Base-by-base conservation (phyloP, 495 filamentous ascomycete species). In the Pyrenopolyporus hunteri region DNA sequence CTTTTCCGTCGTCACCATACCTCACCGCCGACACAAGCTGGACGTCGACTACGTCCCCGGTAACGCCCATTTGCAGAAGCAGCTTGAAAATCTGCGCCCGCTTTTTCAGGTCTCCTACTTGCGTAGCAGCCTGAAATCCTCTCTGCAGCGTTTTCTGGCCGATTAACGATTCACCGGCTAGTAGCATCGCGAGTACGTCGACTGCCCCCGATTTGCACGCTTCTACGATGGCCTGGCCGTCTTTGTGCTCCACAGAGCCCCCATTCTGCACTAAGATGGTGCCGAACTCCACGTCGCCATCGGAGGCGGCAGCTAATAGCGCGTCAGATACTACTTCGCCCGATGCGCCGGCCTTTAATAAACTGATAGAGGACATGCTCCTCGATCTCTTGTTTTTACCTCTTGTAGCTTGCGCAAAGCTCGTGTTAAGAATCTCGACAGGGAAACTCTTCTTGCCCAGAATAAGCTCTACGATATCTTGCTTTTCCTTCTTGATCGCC, bases 211-310 rank as follows among this genome's bases (percentile, higher is more conserved):
- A 63, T 4, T 69, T 67, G 35, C 72, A 80, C 9, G 79, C 77
- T 46, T 77, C 75, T 5, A 82, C 63, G 11, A 82, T 63, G 1
- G 78, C 76, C 48, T 79, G 74, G 10, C 78, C 79, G 3, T 75
- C 70, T n/a, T 72, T 70, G 31, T 79, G 72, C 28, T 80, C 74
- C 3, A 77, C 66, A 19, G 70, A 74, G 4, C 76, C 77, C 0
- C 79, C 77, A 28, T 77, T 56, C 17, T 70, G 64, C 19, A 79
- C 60, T 25, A 82, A 62, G 8, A 78, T 61, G 1, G 58, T 61
- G n/a, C 74, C 78, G 11, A 79, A 72, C 14, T 63, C 67, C 10
- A 82, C 22, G 55, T 82, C 78, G 4, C 77, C 76, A 11, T 80
- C 76, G 7, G 74, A 52, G 2, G 77, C 75, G 1, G 79, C 77